phyloP scores from a whole-genome alignment of 2,329 filamentous ascomycete genomes.

The Penicillium olsonii region DNA sequence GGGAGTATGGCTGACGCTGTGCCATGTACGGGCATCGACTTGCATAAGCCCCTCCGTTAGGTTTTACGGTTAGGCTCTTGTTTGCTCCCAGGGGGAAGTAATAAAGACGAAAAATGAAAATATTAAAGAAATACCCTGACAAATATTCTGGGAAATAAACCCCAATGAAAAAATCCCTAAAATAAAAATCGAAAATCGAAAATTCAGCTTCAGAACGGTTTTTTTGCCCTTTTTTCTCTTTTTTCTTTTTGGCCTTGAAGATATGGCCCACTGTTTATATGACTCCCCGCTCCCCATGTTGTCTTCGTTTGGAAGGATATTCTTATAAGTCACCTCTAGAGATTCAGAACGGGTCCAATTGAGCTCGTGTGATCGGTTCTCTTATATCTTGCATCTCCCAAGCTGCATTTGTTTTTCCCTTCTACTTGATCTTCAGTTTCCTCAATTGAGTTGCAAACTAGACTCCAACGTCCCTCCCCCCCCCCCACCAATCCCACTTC shows the following conservation, averaged over 20 bases:
- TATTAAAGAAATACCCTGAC: neutral
- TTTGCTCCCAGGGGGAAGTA: constrained; percentile 29
- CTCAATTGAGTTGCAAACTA: constrained; percentile 4
- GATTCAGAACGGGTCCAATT: constrained; percentile 16
- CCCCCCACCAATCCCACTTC: constrained; percentile 13
- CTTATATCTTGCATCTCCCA: constrained; percentile 9
- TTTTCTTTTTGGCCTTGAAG: constrained; percentile 18
- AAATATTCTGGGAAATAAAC: neutral
- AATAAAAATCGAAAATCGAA: constrained; percentile 9
- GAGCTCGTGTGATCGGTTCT: constrained; percentile 11
- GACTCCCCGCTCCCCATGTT: constrained; percentile 40
- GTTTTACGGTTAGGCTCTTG: constrained; percentile 41
- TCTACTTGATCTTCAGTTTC: constrained; percentile 10
- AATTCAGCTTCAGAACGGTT: constrained; percentile 9
- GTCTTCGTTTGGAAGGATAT: constrained; percentile 18
- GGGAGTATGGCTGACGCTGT: constrained; percentile 36
- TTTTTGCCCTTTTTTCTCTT: too few species aligned
- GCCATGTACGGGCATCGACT: constrained; percentile 33
- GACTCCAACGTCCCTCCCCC: constrained; percentile 2
- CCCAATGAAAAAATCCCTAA: neutral
- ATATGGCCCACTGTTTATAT: constrained; percentile 41
- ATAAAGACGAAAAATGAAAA: constrained; percentile 9
- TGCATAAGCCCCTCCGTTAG: constrained; percentile 42
- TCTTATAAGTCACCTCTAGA: constrained; percentile 18
- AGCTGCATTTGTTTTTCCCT: constrained; percentile 5